phyloP scores from a whole-genome alignment of 2,329 filamentous ascomycete species.

The Rutstroemia sp. region DNA sequence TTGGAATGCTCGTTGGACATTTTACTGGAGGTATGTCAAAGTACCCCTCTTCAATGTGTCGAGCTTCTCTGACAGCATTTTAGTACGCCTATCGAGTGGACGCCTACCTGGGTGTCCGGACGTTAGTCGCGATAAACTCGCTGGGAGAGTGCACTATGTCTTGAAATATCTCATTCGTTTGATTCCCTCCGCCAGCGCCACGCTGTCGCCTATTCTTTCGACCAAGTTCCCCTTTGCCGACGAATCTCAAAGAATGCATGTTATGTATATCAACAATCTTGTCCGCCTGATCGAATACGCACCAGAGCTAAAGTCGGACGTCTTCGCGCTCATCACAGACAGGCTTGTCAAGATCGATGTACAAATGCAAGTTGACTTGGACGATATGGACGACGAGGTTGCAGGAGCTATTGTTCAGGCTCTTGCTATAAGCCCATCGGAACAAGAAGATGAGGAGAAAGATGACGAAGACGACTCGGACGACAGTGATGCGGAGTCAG shows the following conservation, averaged over 20 bases:
- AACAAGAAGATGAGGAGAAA: conserved; percentile 48
- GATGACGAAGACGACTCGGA: conserved; percentile 40
- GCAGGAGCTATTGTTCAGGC: conserved; percentile 64
- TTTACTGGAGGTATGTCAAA: conserved; percentile 49
- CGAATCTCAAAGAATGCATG: conserved; percentile 70
- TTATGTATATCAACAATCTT: conserved; percentile 83
- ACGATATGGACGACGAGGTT: conserved; percentile 85
- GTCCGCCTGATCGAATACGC: conserved; percentile 71
- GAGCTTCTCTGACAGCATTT: conserved; percentile 33
- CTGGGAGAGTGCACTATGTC: conserved; percentile 66
- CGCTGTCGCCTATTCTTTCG: conserved; percentile 60
- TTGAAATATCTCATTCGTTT: conserved; percentile 71
- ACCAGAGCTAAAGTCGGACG: conserved; percentile 68
- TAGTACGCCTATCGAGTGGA: conserved; percentile 32
- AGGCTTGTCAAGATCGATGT: conserved; percentile 91
- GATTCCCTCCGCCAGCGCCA: conserved; percentile 69
- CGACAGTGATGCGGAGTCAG: conserved; percentile 63
- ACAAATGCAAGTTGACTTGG: conserved; percentile 87
- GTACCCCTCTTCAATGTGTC: neutral
- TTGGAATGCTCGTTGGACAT: conserved; percentile 74
- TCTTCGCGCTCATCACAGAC: conserved; percentile 77
- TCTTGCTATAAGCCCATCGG: conserved; percentile 33
- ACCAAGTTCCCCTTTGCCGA: conserved; percentile 69
- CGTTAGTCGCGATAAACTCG: conserved; percentile 56
- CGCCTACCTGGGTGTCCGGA: conserved; percentile 40